phyloP scores from a whole-genome alignment of 2,329 filamentous ascomycete species.

The Metarhizium sp. region DNA sequence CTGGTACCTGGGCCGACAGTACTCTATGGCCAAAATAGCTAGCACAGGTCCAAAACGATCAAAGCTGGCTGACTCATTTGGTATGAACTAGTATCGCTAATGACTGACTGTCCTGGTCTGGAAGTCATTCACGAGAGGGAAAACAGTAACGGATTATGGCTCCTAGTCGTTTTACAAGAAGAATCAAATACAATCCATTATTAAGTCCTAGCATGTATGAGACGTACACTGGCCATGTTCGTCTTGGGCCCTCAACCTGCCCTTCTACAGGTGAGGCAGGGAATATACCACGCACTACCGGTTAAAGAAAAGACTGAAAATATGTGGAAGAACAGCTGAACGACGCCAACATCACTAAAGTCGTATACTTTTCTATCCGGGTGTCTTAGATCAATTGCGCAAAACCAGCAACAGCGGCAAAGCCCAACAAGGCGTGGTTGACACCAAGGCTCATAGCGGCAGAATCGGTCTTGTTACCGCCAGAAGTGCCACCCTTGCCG shows the following conservation, averaged over 20 bases:
- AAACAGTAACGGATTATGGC: background rate
- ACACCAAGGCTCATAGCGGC: conserved; percentile 35
- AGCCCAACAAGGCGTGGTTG: conserved; percentile 37
- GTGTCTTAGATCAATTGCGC: conserved; percentile 41
- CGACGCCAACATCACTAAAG: conserved; percentile 25
- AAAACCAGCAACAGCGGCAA: conserved; percentile 37
- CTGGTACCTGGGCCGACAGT: background rate
- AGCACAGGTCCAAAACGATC: background rate
- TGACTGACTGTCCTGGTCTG: background rate
- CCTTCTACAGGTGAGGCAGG: conserved; percentile 15
- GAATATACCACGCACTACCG: conserved; percentile 24
- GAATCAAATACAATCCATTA: conserved; percentile 31
- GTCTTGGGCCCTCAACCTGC: conserved; percentile 15
- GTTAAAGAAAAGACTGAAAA: conserved; percentile 24
- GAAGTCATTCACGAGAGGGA: background rate
- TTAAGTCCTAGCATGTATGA: conserved; percentile 32
- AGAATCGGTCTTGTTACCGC: conserved; percentile 21
- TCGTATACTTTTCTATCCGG: conserved; percentile 14
- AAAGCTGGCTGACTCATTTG: background rate
- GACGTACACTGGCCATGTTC: conserved; percentile 7
- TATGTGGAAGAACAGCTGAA: conserved; percentile 21
- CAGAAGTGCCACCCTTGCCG: conserved; percentile 19
- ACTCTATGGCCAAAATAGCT: background rate
- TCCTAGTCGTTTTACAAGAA: conserved; percentile 1
- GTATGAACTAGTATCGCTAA: background rate